Conservation (phyloP, 2,329 filamentous ascomycete species). For the Botryotinia convoluta region DNA sequence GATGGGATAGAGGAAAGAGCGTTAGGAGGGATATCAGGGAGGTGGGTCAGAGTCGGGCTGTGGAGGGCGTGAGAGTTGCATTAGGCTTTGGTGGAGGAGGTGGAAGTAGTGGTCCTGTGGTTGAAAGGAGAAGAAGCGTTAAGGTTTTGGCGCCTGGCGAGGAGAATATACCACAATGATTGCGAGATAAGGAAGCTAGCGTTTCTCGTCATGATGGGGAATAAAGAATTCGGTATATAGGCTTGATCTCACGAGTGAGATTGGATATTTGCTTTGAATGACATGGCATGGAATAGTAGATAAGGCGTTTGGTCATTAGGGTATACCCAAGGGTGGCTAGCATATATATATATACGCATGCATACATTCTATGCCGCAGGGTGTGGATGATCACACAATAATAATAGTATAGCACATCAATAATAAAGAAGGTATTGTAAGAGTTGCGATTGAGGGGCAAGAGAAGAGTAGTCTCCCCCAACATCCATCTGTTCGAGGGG, state of each 20-base stretch:
- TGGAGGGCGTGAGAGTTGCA: constrained; percentile 57
- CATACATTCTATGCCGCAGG: not conserved
- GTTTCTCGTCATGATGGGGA: not conserved
- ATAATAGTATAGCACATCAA: not conserved
- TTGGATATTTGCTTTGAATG: not conserved
- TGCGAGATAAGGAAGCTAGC: not conserved
- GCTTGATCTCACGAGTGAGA: not conserved
- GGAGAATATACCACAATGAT: constrained; percentile 18
- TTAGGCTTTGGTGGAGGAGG: constrained; percentile 37
- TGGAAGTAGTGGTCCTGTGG: constrained; percentile 37
- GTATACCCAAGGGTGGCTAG: constrained; percentile 9
- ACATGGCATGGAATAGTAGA: not conserved
- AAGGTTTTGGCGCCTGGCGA: constrained; percentile 50
- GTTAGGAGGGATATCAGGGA: constrained; percentile 53
- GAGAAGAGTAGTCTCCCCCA: not conserved
- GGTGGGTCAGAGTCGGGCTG: constrained; percentile 57
- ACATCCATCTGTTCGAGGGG: not conserved
- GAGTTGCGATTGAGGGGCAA: not conserved
- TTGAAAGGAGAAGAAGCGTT: constrained; percentile 62
- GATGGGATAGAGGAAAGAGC: constrained; percentile 23
- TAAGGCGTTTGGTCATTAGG: constrained; percentile 14
- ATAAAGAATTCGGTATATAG: not conserved
- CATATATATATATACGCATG: not conserved
- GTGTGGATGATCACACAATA: not conserved
- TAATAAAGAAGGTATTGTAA: not conserved